A percentile compares a stretch with the other conserved stretches of the same genome.
Evolutionary conservation across 306 rosid genomes (phyloP).

Genomic region (Pyrus communis): DNA sequence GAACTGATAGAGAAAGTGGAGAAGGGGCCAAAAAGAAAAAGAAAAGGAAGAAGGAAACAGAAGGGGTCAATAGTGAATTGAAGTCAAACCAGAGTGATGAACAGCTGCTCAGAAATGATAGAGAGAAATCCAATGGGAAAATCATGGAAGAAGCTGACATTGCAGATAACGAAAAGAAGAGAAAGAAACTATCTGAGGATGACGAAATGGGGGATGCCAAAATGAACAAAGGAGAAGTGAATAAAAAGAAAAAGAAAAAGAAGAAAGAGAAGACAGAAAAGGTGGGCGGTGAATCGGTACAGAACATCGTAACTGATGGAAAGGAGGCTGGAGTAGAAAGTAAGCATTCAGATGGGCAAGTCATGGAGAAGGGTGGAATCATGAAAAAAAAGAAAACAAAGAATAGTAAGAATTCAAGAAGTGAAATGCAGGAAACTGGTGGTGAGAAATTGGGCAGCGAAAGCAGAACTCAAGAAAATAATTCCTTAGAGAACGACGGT

Average conservation of each 20-base stretch:
- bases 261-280: not conserved
- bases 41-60: not conserved
- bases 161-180: not conserved
- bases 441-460: not conserved
- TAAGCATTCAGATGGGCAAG: conserved; percentile 5
- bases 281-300: not conserved
- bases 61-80: too few species aligned
- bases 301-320: not conserved
- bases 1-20: not conserved
- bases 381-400: conserved; percentile 9
- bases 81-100: not conserved
- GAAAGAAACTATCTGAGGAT: not conserved
- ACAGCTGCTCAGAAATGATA: not conserved
- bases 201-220: not conserved
- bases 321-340: conserved; percentile 5
- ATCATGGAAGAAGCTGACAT: not conserved
- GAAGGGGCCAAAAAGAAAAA: not conserved
- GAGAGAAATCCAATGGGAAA: not conserved
- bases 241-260: not conserved
- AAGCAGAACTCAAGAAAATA: not conserved
- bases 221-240: not conserved
- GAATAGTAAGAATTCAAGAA: not conserved
- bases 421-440: conserved; percentile 3
- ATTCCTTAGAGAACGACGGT: not conserved
- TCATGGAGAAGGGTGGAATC: conserved; percentile 1